Conservation (phyloP, 345 rosid species). For the Euphorbia peplus region DNA sequence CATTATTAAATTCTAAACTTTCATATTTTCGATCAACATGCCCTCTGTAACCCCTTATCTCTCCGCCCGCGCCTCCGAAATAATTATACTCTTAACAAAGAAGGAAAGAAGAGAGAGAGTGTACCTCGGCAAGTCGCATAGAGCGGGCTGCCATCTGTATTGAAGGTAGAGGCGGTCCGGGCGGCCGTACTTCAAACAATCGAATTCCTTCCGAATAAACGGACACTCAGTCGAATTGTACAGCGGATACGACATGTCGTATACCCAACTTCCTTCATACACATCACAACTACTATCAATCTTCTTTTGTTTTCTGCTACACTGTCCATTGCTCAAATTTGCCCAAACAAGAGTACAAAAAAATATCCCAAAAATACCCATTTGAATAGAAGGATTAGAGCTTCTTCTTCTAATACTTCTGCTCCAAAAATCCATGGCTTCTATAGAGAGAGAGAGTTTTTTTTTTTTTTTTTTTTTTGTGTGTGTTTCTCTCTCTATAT, state of each 20-base stretch:
- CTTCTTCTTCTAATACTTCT: background rate
- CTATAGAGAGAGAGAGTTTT: too few species aligned
- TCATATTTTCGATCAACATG: too few species aligned
- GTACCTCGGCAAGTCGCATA: slow-evolving; percentile 67
- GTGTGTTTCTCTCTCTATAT: too few species aligned
- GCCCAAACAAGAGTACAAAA: slow-evolving; percentile 9
- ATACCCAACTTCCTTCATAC: slow-evolving; percentile 72
- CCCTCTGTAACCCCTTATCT: too few species aligned
- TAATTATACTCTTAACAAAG: too few species aligned
- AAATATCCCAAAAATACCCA: slow-evolving; percentile 1
- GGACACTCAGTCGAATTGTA: slow-evolving; percentile 68
- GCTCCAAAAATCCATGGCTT: too few species aligned
- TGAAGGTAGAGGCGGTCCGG: slow-evolving; percentile 64
- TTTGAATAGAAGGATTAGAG: background rate
- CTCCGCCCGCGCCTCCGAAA: too few species aligned
- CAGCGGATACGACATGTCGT: slow-evolving; percentile 63
- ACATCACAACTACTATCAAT: slow-evolving; percentile 33
- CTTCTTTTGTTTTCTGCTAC: background rate
- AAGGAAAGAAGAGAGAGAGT: background rate
- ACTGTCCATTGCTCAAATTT: slow-evolving; percentile 1
- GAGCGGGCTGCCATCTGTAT: slow-evolving; percentile 74
- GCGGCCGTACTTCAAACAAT: slow-evolving; percentile 80
- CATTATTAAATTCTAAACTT: too few species aligned
- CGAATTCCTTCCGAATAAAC: slow-evolving; percentile 67
- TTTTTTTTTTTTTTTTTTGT: too few species aligned